Evolutionary conservation across 2,329 filamentous ascomycete genomes (phyloP), one percentile per base, ranked within the genome.

Genomic region (Colletotrichum brevisporum): DNA sequence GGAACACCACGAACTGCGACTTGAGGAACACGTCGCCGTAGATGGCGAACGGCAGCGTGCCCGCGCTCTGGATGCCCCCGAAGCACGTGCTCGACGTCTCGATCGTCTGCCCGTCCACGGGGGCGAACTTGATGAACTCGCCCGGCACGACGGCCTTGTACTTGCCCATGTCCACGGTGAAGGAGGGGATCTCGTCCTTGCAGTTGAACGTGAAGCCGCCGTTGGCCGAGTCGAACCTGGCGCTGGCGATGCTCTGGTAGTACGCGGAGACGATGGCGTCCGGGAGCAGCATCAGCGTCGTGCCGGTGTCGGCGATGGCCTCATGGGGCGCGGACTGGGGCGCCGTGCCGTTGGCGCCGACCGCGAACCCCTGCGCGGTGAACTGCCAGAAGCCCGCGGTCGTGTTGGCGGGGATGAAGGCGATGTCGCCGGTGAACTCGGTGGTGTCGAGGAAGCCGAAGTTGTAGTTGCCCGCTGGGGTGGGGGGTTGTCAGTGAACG

Each of bases 231-330:
- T 83, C 80, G 72, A 87, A 75, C 53, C 79, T 72, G 0, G 91
- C 83, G 4, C 88, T 85, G 8, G 74, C 63, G 69, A 93, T 84
- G 70, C 87, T 76, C 45, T 76, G 76, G 82, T 92, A 93, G 84
- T 92, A 93, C 50, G 82, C 84, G 0, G 78, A 73, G 71, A 89
- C 85, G 68, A 91, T 82, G 39, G 76, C 72, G 63, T 84, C 76
- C 27, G 88, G 87, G 18, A 91, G 78, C 71, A 91, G 83, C 63
- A 92, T 79, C 36, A 93, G 87, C 1, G 90, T 90, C 64, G 91
- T 93, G 62, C 91, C 91, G 2, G 91, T 93, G 80, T 93, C 91
- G 74, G 89, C 88, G 77, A 93, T 92, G 73, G 84, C 86, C n/a
- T 76, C 27, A 67, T 78, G 77, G 1, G 74, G 69, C 8, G 67